Evolutionary conservation across 805 yeast species (phyloP).

Genomic region (Scheffersomyces lignosus): DNA sequence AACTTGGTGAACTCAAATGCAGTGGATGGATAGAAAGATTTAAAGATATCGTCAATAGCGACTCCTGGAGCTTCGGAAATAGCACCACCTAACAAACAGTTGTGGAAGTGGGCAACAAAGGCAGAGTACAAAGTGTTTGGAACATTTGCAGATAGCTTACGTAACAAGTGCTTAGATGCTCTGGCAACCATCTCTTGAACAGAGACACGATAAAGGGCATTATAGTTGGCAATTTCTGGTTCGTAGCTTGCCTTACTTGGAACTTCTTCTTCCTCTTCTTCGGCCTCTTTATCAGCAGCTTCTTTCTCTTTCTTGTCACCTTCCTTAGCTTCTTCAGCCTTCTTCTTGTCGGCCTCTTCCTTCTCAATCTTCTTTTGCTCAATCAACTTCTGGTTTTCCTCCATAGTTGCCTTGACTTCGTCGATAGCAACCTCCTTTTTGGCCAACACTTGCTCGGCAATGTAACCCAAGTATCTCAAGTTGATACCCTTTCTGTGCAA

Average conservation of each 20-base stretch:
- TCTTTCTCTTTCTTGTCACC: constrained; percentile 20
- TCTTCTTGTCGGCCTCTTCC: constrained; percentile 24
- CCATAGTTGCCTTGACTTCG: constrained; percentile 16
- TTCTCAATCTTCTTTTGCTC: constrained; percentile 29
- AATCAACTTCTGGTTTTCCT: constrained; percentile 24
- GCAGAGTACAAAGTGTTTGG: constrained; percentile 59
- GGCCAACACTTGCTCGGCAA: constrained; percentile 41
- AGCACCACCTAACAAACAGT: constrained; percentile 59
- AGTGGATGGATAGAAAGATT: constrained; percentile 41
- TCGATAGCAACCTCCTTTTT: constrained; percentile 17
- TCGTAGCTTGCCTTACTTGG: constrained; percentile 39
- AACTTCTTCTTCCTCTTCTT: constrained; percentile 27
- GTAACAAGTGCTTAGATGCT: constrained; percentile 71
- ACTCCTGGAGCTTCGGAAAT: constrained; percentile 43
- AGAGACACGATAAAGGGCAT: constrained; percentile 48
- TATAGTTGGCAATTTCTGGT: constrained; percentile 43
- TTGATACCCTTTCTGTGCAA: constrained; percentile 86
- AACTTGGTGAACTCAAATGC: constrained; percentile 45
- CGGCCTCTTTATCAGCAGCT: constrained; percentile 24
- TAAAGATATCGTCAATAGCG: constrained; percentile 40
- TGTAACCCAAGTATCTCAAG: constrained; percentile 77
- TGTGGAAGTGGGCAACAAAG: constrained; percentile 69
- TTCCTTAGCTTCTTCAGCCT: constrained; percentile 20
- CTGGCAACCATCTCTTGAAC: constrained; percentile 76
- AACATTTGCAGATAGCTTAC: constrained; percentile 42